phyloP scores from a whole-genome alignment of 805 yeast species.

The Tetrapisispora taiwanensis region DNA sequence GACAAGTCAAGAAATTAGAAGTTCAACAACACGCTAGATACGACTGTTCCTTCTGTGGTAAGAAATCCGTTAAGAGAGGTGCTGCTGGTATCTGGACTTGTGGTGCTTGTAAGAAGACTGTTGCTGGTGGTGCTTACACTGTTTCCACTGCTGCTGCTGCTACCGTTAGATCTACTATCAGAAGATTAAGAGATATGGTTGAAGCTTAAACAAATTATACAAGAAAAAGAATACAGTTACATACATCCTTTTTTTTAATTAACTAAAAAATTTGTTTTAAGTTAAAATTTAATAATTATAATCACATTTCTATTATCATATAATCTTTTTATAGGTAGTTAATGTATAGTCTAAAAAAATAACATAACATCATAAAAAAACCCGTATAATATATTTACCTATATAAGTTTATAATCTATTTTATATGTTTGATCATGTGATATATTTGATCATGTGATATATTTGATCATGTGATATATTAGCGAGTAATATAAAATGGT shows the following conservation, averaged over 20 bases:
- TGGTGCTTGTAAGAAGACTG: constrained; percentile 87
- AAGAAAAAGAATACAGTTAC: neutral
- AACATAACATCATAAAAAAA: constrained; percentile 2
- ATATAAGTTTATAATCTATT: too few species aligned
- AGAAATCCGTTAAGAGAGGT: constrained; percentile 94
- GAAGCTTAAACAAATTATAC: constrained; percentile 69
- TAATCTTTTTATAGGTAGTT: constrained; percentile 4
- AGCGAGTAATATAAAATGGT: too few species aligned
- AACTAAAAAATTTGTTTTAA: neutral
- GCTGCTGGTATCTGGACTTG: constrained; percentile 99
- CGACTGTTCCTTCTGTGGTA: constrained; percentile 99
- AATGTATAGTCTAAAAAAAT: constrained; percentile 4
- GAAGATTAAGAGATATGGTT: constrained; percentile 99
- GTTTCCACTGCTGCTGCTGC: constrained; percentile 99
- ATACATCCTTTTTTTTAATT: constrained; percentile 1
- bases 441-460: too few species aligned
- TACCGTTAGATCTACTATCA: constrained; percentile 99
- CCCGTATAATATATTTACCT: too few species aligned
- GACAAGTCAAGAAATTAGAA: constrained; percentile 99
- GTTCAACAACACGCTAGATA: constrained; percentile 97
- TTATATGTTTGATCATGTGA: too few species aligned
- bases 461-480: too few species aligned
- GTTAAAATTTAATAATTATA: neutral
- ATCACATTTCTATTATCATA: constrained; percentile 2
- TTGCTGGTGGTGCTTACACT: constrained; percentile 99